Evolutionary conservation across 768 basidiomycete species (phyloP).

Genomic region (Leccinum olivaceopallidum): DNA sequence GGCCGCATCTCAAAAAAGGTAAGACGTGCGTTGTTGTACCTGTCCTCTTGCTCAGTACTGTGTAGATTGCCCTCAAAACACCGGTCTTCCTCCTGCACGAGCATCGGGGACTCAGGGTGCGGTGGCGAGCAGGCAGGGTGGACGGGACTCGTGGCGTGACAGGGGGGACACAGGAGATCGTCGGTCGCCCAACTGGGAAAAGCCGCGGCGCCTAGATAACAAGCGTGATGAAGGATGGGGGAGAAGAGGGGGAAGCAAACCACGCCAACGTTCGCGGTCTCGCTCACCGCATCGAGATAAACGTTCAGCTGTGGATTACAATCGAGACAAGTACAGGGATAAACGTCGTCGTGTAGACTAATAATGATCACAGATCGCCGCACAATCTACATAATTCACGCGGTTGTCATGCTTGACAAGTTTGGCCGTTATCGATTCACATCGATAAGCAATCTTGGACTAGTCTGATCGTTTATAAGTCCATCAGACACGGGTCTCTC

Average conservation of each 20-base stretch:
- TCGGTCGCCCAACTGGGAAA: constrained; percentile 24
- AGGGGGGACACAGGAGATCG: constrained; percentile 28
- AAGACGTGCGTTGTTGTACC: constrained; percentile 1
- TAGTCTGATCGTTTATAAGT: constrained; percentile 18
- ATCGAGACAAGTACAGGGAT: constrained; percentile 40
- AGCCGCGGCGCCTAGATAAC: constrained; percentile 27
- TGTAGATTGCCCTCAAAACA: constrained; percentile 54
- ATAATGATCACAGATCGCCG: constrained; percentile 17
- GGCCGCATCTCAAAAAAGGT: constrained; percentile 93
- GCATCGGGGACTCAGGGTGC: constrained; percentile 37
- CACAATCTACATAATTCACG: not conserved
- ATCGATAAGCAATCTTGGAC: not conserved
- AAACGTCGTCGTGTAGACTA: constrained; percentile 62
- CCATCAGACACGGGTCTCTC: not conserved
- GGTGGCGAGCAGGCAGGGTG: constrained; percentile 36
- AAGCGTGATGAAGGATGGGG: constrained; percentile 21
- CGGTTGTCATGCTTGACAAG: not conserved
- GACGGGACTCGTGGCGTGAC: constrained; percentile 39
- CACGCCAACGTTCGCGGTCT: constrained; percentile 34
- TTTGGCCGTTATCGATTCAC: constrained; percentile 20
- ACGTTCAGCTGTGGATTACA: constrained; percentile 29
- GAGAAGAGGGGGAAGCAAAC: constrained; percentile 20
- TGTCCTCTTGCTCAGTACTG: constrained; percentile 8
- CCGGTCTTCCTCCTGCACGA: constrained; percentile 36
- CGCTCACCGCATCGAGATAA: constrained; percentile 33